phyloP scores from a whole-genome alignment of 2,329 filamentous ascomycete genomes.

The Parafenestella ontariensis region DNA sequence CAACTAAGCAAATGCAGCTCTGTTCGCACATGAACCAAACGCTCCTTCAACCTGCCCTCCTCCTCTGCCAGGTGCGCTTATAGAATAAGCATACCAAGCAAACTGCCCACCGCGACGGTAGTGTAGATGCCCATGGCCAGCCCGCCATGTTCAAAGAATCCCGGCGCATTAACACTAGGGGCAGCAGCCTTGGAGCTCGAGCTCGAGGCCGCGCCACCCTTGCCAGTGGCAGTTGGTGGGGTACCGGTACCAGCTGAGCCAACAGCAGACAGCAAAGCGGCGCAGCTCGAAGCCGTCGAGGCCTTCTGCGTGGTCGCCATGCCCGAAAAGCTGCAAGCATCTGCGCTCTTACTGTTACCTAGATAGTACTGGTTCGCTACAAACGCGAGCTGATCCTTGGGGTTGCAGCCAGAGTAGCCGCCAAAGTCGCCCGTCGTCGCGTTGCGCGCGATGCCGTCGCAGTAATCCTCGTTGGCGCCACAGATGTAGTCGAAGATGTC shows the following conservation, averaged over 20 bases:
- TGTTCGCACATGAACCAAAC: neutral
- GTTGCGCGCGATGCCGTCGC: conserved; percentile 72
- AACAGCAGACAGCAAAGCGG: conserved; percentile 65
- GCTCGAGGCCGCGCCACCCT: conserved; percentile 25
- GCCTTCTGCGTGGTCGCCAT: conserved; percentile 64
- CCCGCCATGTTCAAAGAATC: conserved; percentile 35
- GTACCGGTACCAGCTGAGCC: conserved; percentile 65
- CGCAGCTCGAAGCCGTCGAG: conserved; percentile 61
- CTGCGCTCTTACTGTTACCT: conserved; percentile 53
- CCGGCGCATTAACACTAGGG: conserved; percentile 21
- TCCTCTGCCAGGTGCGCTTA: too few relatives aligned
- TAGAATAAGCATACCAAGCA: conserved; percentile 38
- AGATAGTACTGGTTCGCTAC: conserved; percentile 75
- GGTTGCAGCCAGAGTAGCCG: conserved; percentile 76
- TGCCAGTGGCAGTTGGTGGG: conserved; percentile 50
- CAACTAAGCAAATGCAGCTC: neutral
- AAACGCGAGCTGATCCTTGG: conserved; percentile 74
- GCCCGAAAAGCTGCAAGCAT: conserved; percentile 75
- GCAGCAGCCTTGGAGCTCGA: conserved; percentile 33
- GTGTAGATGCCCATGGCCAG: conserved; percentile 30
- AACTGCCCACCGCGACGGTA: conserved; percentile 26
- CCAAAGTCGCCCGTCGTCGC: conserved; percentile 74
- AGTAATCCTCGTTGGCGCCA: conserved; percentile 61
- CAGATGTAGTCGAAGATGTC: conserved; percentile 78
- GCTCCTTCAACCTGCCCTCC: too few relatives aligned